phyloP scores from a whole-genome alignment of 345 rosid species.

The Combretum micranthum region DNA sequence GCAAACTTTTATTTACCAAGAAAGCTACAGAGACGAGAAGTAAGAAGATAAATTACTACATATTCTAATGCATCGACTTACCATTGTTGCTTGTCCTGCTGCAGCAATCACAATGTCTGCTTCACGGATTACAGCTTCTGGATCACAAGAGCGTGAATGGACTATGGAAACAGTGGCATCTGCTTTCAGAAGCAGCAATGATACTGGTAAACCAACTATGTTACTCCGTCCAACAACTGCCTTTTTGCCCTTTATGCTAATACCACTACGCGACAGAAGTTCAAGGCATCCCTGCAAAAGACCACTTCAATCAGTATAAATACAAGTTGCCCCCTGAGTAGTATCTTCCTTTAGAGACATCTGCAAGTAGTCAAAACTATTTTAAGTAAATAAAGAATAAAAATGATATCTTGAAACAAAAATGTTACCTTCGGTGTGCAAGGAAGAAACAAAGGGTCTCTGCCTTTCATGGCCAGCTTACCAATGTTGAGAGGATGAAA shows the following conservation, averaged over 20 bases:
- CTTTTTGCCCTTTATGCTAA: slow-evolving; percentile 59
- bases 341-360: too few species aligned
- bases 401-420: slow-evolving; percentile 3
- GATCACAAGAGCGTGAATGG: slow-evolving; percentile 68
- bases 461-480: slow-evolving; percentile 95
- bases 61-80: slow-evolving; percentile 7
- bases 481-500: slow-evolving; percentile 96
- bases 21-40: too few species aligned
- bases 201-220: slow-evolving; percentile 88
- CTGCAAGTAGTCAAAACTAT: too few species aligned
- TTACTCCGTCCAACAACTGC: slow-evolving; percentile 93
- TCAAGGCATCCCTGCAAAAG: slow-evolving; percentile 75
- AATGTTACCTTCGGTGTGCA: slow-evolving; percentile 84
- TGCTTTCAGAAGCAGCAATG: slow-evolving; percentile 76
- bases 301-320: slow-evolving; percentile 3
- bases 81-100: slow-evolving; percentile 90
- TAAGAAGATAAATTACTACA: too few species aligned
- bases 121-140: slow-evolving; percentile 55
- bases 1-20: too few species aligned
- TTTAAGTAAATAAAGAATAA: not conserved
- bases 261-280: slow-evolving; percentile 68
- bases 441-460: slow-evolving; percentile 88
- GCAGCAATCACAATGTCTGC: slow-evolving; percentile 95
- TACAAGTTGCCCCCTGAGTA: not conserved
- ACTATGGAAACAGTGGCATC: slow-evolving; percentile 85